phyloP scores from a whole-genome alignment of 225 moss, liverwort and hornwort genomes.

The Takakia lepidozioides region DNA sequence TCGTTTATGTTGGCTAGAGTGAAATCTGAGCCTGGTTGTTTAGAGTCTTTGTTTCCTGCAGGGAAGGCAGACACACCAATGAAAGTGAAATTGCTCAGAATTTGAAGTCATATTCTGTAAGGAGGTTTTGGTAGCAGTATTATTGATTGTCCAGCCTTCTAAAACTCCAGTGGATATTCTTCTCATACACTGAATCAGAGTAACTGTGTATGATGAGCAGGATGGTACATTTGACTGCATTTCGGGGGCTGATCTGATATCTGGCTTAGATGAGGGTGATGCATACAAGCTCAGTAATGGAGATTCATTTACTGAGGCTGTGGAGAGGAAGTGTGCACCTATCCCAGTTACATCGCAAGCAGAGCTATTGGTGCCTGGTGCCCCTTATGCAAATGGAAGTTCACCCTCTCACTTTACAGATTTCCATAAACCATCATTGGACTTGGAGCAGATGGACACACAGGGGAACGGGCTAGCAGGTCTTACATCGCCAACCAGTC shows the following conservation, averaged over 20 bases:
- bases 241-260: slow-evolving; percentile 39
- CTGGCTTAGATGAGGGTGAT: slow-evolving; percentile 33
- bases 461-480: slow-evolving; percentile 29
- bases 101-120: too few relatives aligned
- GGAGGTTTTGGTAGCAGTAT: too few relatives aligned
- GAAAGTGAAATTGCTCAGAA: too few relatives aligned
- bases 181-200: too few relatives aligned
- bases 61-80: too few relatives aligned
- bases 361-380: slow-evolving; percentile 12
- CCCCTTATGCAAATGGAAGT: slow-evolving; percentile 23
- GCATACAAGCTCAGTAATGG: slow-evolving; percentile 30
- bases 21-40: too few relatives aligned
- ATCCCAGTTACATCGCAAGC: slow-evolving; percentile 14
- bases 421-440: slow-evolving; percentile 38
- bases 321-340: slow-evolving; percentile 29
- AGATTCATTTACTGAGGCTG: slow-evolving; percentile 25
- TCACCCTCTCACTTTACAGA: slow-evolving; percentile 11
- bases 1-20: too few relatives aligned
- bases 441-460: slow-evolving; percentile 36
- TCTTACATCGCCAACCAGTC: slow-evolving; percentile 31
- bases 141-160: too few relatives aligned
- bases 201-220: slow-evolving; percentile 18
- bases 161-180: too few relatives aligned
- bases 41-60: too few relatives aligned
- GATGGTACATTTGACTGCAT: slow-evolving; percentile 52